Base-by-base conservation (phyloP, 331 rosid species). In the Quercus lobata region DNA sequence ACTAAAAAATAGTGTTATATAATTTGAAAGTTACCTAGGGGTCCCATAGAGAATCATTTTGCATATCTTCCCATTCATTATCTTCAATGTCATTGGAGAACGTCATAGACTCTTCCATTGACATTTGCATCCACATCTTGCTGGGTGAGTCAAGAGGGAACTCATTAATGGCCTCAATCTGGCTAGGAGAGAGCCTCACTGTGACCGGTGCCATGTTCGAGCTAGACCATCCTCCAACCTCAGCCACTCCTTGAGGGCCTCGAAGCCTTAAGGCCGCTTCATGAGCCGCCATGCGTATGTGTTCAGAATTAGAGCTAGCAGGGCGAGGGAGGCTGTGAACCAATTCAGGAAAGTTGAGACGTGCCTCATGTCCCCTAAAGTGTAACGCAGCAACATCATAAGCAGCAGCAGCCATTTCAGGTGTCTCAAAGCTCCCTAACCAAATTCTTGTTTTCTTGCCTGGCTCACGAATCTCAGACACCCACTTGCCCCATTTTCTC, bases 401-500 rank as follows among this genome's bases (percentile, higher is more conserved):
- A 0, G 99, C 99, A 0, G 97, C 88, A 0, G 97, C 99, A 0
- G 99, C 99, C 99, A 93, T 95, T 83, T 93, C 91, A 0, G 96
- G 90, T 6, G 97, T 87, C 78, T 91, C 90, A 61, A 90, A 95
- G 63, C 99, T 95, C 3, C 99, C 99, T 0, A 95, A 53, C 99
- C 99, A 95, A 15, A 95, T 95, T 37, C 99, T 58, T 41, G 90
- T 89, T 44, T 95, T 95, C 29, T 84, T 93, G 0, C 99, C 99
- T 0, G 99, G 99, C 78, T 95, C 97, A 1, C 97, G 94, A 30
- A 95, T 95, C 83, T 95, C 99, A 1, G 99, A 95, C 1, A 95
- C 97, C 97, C 97, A 95, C 61, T 95, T 95, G 0, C 99, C 99
- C 99, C 99, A 95, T 88, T 95, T 95, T 1, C 97, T 71, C 90